These are phyloP conservation scores for Sedum album DNA, from an alignment of 164 flowering plant genomes.

Conservation along the genomic window DNA sequence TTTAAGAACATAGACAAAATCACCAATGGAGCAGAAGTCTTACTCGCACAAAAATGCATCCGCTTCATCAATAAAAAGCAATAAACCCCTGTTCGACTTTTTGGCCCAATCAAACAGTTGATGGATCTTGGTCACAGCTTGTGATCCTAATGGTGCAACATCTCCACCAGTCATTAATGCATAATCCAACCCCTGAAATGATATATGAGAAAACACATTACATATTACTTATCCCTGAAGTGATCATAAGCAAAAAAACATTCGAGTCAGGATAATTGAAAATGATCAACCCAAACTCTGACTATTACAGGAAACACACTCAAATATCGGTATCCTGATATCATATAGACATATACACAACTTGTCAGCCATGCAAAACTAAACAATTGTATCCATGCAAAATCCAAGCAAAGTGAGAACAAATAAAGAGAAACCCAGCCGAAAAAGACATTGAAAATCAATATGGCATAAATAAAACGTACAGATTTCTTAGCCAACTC, in stretches of 20 bases:
- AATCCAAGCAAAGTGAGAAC: too few species aligned
- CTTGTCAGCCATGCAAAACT: background rate
- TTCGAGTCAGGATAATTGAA: background rate
- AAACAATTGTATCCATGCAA: too few species aligned
- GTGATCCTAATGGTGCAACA: constrained; percentile 85
- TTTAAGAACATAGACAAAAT: too few species aligned
- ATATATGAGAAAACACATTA: background rate
- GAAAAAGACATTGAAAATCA: too few species aligned
- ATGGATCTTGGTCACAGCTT: constrained; percentile 90
- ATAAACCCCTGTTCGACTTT: constrained; percentile 65
- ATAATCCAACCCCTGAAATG: constrained; percentile 81
- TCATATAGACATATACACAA: background rate
- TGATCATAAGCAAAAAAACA: background rate
- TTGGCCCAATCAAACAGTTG: constrained; percentile 90
- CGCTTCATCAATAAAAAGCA: constrained; percentile 86
- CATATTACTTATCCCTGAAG: background rate
- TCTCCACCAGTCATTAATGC: constrained; percentile 99
- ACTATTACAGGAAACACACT: background rate
- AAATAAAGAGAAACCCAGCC: too few species aligned
- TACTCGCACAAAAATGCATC: constrained; percentile 97
- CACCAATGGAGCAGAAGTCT: constrained; percentile 18
- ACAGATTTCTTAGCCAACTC: constrained; percentile 93
- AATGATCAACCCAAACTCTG: background rate
- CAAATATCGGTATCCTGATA: background rate
- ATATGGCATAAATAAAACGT: constrained; percentile 11